phyloP scores from a whole-genome alignment of 1,284 basidiomycete species.

The Spongiforma sp. region DNA sequence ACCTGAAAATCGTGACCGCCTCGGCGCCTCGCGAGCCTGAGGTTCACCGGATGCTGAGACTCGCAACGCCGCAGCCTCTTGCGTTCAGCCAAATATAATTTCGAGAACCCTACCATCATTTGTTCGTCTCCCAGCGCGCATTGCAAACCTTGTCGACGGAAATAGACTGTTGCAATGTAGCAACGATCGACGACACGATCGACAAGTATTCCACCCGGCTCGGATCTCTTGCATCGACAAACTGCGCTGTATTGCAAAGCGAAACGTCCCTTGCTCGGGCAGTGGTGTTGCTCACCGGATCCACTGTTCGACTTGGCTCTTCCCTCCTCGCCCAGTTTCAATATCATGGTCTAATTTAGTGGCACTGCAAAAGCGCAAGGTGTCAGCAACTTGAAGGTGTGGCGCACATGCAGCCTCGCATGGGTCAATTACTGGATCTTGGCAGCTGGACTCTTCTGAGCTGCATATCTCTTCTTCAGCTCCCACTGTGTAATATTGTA shows the following conservation, averaged over 20 bases:
- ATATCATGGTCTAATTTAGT: too few relatives aligned
- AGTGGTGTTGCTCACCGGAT: constrained; percentile 14
- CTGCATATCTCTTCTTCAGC: too few relatives aligned
- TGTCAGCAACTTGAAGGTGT: too few relatives aligned
- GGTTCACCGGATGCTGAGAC: background rate
- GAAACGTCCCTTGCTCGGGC: background rate
- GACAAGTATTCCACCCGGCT: constrained; percentile 9
- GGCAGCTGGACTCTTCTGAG: too few relatives aligned
- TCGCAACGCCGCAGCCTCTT: background rate
- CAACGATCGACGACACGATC: constrained; percentile 12
- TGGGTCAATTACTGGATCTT: too few relatives aligned
- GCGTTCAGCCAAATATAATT: constrained; percentile 9
- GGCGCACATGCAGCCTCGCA: too few relatives aligned
- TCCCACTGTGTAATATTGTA: too few relatives aligned
- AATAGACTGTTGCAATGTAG: background rate
- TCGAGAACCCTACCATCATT: constrained; percentile 16
- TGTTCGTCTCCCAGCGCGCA: constrained; percentile 9
- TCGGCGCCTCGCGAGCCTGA: constrained; percentile 10
- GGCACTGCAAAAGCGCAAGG: too few relatives aligned
- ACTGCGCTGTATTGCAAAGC: background rate
- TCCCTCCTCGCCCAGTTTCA: constrained; percentile 7
- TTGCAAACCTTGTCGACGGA: background rate
- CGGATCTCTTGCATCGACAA: background rate
- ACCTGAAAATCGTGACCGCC: constrained; percentile 8
- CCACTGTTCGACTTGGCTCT: constrained; percentile 17